Evolutionary conservation across 169 alveolate genomes (phyloP), one percentile per base, ranked within the genome.

Genomic region (Amoebophrya sp.): DNA sequence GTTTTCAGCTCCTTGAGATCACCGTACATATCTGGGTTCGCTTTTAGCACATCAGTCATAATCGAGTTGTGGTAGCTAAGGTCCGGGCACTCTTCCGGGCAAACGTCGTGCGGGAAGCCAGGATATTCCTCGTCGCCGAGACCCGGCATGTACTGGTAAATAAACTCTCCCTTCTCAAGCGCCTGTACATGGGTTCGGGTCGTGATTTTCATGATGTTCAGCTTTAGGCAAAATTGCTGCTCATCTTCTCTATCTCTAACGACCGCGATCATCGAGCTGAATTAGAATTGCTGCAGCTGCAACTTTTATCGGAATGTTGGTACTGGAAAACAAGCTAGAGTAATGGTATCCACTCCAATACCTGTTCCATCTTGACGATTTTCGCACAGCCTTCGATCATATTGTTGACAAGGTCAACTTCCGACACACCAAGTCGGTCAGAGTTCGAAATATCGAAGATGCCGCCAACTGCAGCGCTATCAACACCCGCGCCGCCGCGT

Each of bases 401-500:
- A 76, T n/a, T 90, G 89, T 93, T 93, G 40, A 93, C 94, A 33
- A 90, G 92, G 38, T 89, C 93, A n/a, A 93, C 94, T 40, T 93
- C 94, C 40, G 89, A 41, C 53, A 24, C 26, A 24, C 94, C 94
- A 33, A 93, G 76, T 40, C 94, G 90, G 78, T 93, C 93, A 36
- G 39, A n/a, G 92, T 93, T 93, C 40, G 93, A 90, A 41, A 93
- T 41, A 26, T 93, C 94, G 55, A 24, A 91, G 41, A 93, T 47
- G 23, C 94, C 94, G 23, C 91, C 94, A 10, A 54, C 90, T 12
- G 92, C 53, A 39, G 83, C 91, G 47, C 91, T 55, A 90, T 90
- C 94, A 41, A 89, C 94, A 14, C 94, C 94, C 12, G 90, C 76
- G 0, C 90, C 93, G 36, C 93, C 93, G 40, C 93, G 92, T 26